These are phyloP conservation scores for Pestalotiopsis sp. DNA, from an alignment of 2,329 filamentous ascomycete species.

Conservation along the genomic window DNA sequence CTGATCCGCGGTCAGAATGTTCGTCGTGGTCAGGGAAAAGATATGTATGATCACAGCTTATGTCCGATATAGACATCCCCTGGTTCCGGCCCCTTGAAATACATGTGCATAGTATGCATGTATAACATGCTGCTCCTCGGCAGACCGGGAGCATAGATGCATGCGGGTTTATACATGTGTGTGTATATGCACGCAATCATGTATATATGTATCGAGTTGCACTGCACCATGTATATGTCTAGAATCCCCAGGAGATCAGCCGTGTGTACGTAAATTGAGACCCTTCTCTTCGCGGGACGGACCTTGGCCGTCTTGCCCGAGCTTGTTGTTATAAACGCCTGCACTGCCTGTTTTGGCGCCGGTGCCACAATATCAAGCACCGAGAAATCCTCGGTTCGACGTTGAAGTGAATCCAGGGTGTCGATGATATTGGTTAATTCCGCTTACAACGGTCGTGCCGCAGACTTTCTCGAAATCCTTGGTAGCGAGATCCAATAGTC, in stretches of 20 bases:
- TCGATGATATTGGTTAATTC: too few species aligned
- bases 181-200: not conserved
- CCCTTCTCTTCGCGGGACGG: not conserved
- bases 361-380: too few species aligned
- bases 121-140: not conserved
- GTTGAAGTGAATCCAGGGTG: too few species aligned
- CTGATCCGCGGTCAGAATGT: not conserved
- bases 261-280: not conserved
- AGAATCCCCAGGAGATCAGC: not conserved
- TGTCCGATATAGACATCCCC: too few species aligned
- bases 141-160: not conserved
- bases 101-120: not conserved
- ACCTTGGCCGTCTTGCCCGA: too few species aligned
- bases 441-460: too few species aligned
- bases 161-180: not conserved
- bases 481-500: slow-evolving; percentile 2
- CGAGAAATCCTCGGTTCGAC: too few species aligned
- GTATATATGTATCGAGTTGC: not conserved
- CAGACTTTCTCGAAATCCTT: not conserved
- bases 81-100: not conserved
- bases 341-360: too few species aligned
- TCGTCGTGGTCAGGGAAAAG: not conserved
- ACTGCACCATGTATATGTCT: not conserved
- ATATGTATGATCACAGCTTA: too few species aligned
- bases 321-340: too few species aligned